Percentiles rank a stretch among this genome's conserved stretches.
Evolutionary conservation across 1,284 basidiomycete genomes (phyloP).

Genomic region (Moniliophthora roreri): DNA sequence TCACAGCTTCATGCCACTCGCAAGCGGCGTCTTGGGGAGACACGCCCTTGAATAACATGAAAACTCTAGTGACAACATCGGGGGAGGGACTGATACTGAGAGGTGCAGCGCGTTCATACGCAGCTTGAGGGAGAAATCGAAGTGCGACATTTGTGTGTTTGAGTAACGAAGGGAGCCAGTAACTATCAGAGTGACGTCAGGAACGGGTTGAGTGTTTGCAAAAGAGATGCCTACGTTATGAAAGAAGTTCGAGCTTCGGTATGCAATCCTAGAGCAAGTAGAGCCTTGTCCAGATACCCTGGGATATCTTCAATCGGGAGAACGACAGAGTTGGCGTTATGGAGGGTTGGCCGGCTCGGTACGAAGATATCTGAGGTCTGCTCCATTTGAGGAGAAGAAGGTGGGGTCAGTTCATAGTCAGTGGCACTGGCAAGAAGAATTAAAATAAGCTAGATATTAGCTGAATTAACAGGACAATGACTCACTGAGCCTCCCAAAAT

Average conservation of each 20-base stretch:
- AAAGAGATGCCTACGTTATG: slow-evolving; percentile 4
- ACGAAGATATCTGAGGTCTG: background rate
- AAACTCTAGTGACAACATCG: slow-evolving; percentile 42
- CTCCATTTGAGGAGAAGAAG: slow-evolving; percentile 8
- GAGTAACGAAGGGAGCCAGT: slow-evolving; percentile 42
- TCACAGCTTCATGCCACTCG: background rate
- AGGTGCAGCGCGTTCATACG: slow-evolving; percentile 38
- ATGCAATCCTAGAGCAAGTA: slow-evolving; percentile 12
- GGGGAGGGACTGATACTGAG: slow-evolving; percentile 37
- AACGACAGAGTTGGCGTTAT: slow-evolving; percentile 6
- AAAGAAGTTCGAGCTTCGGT: slow-evolving; percentile 17
- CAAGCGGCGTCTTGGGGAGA: slow-evolving; percentile 16
- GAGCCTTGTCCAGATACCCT: slow-evolving; percentile 13
- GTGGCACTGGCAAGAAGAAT: background rate
- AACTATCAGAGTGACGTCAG: slow-evolving; percentile 15
- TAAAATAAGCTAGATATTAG: background rate
- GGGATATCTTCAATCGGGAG: slow-evolving; percentile 5
- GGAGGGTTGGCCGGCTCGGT: slow-evolving; percentile 4
- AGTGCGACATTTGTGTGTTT: slow-evolving; percentile 41
- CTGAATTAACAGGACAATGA: slow-evolving; percentile 34
- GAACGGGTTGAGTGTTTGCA: background rate
- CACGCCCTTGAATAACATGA: slow-evolving; percentile 45
- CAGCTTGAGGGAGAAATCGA: slow-evolving; percentile 42
- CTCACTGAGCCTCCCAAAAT: slow-evolving; percentile 33
- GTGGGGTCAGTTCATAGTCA: slow-evolving; percentile 7